Evolutionary conservation across 176 grass and related monocot genomes (phyloP).

Genomic region (Olyra latifolia): DNA sequence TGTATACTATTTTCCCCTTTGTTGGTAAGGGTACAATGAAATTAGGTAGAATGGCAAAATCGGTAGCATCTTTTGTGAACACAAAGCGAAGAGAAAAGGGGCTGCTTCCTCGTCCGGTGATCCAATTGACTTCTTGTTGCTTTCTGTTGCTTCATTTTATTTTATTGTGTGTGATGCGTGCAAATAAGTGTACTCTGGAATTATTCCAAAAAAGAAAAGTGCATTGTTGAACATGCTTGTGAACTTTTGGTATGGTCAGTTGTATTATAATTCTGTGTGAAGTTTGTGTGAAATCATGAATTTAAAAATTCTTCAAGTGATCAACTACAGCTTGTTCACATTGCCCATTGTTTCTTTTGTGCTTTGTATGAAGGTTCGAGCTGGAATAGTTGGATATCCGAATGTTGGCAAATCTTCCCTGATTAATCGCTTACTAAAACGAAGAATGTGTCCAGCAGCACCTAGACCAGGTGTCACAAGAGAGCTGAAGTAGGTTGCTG

Average conservation of each 20-base stretch:
- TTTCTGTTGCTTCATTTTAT: background rate
- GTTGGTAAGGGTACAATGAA: slow-evolving; percentile 83
- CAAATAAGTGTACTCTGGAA: background rate
- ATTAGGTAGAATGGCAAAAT: slow-evolving; percentile 87
- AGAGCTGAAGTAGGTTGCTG: slow-evolving; percentile 73
- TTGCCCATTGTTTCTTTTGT: slow-evolving; percentile 24
- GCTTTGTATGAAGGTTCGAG: slow-evolving; percentile 61
- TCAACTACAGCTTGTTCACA: slow-evolving; percentile 14
- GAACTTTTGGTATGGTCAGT: background rate
- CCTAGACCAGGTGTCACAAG: slow-evolving; percentile 95
- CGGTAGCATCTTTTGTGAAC: slow-evolving; percentile 77
- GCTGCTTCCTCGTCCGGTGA: slow-evolving; percentile 88
- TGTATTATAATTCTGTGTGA: background rate
- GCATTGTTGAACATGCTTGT: background rate
- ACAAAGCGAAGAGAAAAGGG: slow-evolving; percentile 88
- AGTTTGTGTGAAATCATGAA: background rate
- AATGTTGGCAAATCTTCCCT: slow-evolving; percentile 98
- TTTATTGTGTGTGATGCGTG: background rate
- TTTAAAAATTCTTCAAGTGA: background rate
- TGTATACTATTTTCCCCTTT: slow-evolving; percentile 1
- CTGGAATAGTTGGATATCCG: slow-evolving; percentile 98
- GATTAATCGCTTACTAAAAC: slow-evolving; percentile 91
- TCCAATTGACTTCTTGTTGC: slow-evolving; percentile 32
- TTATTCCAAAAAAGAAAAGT: background rate
- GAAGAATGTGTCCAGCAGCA: slow-evolving; percentile 97